Conservation (phyloP, 768 basidiomycete species). For the Lentinula lateritia region DNA sequence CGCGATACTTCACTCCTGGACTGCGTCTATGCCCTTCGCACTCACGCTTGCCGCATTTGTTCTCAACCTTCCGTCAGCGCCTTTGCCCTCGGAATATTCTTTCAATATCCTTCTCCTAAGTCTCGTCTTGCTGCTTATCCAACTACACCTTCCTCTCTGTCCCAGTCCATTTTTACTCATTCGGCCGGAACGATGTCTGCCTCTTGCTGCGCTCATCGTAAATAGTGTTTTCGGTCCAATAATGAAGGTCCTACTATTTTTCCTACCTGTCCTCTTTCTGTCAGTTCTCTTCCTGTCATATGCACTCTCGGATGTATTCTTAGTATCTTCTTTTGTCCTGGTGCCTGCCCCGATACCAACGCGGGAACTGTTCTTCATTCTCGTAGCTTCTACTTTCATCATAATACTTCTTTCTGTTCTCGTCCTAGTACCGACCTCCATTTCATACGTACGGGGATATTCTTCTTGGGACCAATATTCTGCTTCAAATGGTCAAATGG, state of each 20-base stretch:
- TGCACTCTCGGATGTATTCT: constrained; percentile 37
- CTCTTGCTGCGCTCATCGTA: constrained; percentile 37
- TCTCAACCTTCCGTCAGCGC: constrained; percentile 33
- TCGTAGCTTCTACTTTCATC: constrained; percentile 27
- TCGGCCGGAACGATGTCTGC: constrained; percentile 31
- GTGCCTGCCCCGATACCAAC: constrained; percentile 42
- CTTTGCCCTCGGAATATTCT: constrained; percentile 30
- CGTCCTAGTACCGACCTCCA: constrained; percentile 22
- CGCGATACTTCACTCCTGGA: constrained; percentile 26
- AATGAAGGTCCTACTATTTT: constrained; percentile 37
- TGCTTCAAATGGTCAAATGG: constrained; percentile 30
- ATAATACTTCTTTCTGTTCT: constrained; percentile 28
- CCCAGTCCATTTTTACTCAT: constrained; percentile 43
- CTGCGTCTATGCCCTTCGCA: constrained; percentile 27
- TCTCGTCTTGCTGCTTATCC: constrained; percentile 34
- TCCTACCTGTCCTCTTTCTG: constrained; percentile 42
- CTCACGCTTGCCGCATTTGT: constrained; percentile 37
- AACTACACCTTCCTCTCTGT: constrained; percentile 38
- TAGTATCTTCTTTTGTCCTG: constrained; percentile 8
- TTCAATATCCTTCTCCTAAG: constrained; percentile 38
- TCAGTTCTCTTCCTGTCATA: constrained; percentile 39
- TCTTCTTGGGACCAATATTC: constrained; percentile 47
- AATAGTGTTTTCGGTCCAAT: constrained; percentile 31
- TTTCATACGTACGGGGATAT: not conserved
- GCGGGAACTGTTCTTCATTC: constrained; percentile 33